Evolutionary conservation across 2,329 filamentous ascomycete genomes (phyloP).

Genomic region (Calonectria leucothoes): DNA sequence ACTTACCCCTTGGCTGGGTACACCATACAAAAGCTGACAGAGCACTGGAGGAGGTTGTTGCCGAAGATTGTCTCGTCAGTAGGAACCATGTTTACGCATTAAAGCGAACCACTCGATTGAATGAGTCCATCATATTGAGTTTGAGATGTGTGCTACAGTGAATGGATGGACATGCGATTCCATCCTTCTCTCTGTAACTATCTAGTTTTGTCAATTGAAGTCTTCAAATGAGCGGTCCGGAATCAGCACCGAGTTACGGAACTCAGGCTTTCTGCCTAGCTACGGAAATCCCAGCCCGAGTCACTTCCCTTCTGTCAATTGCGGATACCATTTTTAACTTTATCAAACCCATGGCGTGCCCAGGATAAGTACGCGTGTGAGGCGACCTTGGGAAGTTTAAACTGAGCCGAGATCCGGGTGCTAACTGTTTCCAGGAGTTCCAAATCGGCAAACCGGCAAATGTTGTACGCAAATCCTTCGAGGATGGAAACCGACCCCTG

Average conservation of each 20-base stretch:
- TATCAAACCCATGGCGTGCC: not conserved
- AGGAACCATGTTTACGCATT: not conserved
- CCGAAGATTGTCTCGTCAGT: not conserved
- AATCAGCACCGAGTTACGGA: not conserved
- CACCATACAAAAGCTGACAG: not conserved
- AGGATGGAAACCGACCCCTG: not conserved
- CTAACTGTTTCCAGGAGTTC: not conserved
- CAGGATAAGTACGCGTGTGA: not conserved
- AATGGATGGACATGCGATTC: not conserved
- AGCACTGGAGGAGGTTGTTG: not conserved
- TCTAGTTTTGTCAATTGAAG: no score
- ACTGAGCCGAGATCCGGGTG: not conserved
- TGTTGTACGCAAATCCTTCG: not conserved
- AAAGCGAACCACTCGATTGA: not conserved
- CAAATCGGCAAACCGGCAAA: not conserved
- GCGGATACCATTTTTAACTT: not conserved
- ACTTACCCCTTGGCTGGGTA: not conserved
- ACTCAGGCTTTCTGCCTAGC: not conserved
- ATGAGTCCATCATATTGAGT: not conserved
- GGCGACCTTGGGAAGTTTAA: not conserved
- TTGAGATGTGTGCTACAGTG: not conserved
- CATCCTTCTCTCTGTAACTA: not conserved
- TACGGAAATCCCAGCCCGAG: no score
- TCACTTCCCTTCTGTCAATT: no score
- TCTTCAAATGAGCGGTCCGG: not conserved